Evolutionary conservation across 768 basidiomycete genomes (phyloP).

Genomic region (Panaeolus cyanescens): DNA sequence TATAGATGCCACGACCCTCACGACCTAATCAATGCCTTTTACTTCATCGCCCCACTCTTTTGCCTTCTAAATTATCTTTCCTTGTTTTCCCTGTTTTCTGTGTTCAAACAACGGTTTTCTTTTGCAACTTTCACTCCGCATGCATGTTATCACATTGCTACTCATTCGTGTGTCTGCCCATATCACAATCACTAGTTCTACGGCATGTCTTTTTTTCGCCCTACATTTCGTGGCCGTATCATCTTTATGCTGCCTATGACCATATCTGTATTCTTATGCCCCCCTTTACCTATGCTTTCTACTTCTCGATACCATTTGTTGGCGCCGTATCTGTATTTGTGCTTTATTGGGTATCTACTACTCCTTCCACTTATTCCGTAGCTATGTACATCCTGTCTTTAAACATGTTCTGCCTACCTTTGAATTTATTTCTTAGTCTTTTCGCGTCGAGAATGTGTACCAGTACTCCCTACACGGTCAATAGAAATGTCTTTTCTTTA

Average conservation of each 20-base stretch:
- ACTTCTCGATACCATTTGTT: neutral
- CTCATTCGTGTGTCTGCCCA: neutral
- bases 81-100: neutral
- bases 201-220: too few species aligned
- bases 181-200: too few species aligned
- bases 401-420: neutral
- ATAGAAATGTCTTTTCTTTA: neutral
- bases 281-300: neutral
- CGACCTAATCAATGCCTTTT: neutral
- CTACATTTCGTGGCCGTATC: neutral
- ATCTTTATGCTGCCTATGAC: neutral
- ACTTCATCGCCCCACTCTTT: neutral
- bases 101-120: neutral
- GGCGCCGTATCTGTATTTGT: neutral
- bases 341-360: neutral
- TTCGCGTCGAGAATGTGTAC: neutral
- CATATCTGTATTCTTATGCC: neutral
- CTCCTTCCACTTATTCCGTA: neutral
- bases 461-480: neutral
- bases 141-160: neutral
- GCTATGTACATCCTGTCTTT: neutral
- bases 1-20: neutral
- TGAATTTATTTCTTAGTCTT: neutral
- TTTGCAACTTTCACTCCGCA: neutral
- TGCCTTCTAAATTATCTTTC: neutral